Evolutionary conservation across 768 basidiomycete species (phyloP).

Genomic region (Tephrocybe sp.): DNA sequence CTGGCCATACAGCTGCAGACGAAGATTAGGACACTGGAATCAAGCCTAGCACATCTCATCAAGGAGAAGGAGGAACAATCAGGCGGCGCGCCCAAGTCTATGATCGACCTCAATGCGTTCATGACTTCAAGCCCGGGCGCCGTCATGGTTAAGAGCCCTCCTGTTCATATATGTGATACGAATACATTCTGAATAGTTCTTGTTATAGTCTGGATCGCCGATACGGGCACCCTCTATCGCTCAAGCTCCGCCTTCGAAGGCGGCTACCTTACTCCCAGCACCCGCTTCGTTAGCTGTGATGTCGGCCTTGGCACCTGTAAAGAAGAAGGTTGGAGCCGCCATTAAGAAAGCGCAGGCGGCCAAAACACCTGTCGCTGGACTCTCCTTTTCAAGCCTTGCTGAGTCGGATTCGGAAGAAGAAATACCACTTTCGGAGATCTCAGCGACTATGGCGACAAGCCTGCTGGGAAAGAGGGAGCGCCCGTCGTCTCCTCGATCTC

Average conservation of each 20-base stretch:
- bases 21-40: no score
- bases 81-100: slow-evolving; percentile 27
- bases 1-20: no score
- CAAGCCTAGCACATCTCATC: no score
- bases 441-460: not conserved
- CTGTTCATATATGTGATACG: not conserved
- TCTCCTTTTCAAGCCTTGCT: slow-evolving; percentile 10
- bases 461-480: slow-evolving; percentile 17
- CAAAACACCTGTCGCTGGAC: not conserved
- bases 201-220: not conserved
- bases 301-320: not conserved
- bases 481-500: slow-evolving; percentile 9
- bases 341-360: not conserved
- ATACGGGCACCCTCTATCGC: not conserved
- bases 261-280: not conserved
- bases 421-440: slow-evolving; percentile 15
- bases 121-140: slow-evolving; percentile 35
- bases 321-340: not conserved
- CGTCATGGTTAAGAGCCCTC: not conserved
- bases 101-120: slow-evolving; percentile 41
- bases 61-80: no score
- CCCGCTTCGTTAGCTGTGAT: not conserved
- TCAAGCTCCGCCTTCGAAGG: not conserved
- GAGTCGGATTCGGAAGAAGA: slow-evolving; percentile 19
- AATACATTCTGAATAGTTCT: not conserved